Evolutionary conservation across 805 yeast genomes (phyloP).

Genomic region (Candida bentonensis): DNA sequence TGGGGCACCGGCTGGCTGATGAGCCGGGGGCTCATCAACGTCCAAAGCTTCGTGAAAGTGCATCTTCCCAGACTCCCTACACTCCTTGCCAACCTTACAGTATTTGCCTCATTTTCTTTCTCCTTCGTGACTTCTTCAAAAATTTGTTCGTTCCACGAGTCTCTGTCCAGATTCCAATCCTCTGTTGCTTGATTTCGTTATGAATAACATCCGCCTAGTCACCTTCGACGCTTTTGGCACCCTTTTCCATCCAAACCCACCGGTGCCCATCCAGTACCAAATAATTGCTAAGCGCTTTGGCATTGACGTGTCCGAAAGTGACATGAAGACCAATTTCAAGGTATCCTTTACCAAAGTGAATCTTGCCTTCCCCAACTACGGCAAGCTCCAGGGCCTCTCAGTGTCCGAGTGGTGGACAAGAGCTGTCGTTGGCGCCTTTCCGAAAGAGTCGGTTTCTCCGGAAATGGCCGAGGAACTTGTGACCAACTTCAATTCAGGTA

Average conservation of each 20-base stretch:
- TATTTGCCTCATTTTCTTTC: too few relatives aligned
- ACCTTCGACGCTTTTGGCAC: conserved; percentile 1
- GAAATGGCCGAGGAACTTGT: background rate
- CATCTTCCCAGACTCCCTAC: too few relatives aligned
- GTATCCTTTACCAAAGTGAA: background rate
- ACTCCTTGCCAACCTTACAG: too few relatives aligned
- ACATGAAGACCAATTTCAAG: background rate
- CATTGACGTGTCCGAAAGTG: background rate
- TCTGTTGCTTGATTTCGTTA: background rate
- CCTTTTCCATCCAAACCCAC: background rate
- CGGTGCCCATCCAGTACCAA: background rate
- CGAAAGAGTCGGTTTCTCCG: background rate
- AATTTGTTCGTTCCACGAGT: too few relatives aligned
- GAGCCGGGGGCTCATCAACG: background rate
- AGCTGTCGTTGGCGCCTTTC: background rate
- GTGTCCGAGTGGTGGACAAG: background rate
- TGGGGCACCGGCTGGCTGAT: background rate
- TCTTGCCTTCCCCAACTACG: background rate
- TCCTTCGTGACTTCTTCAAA: too few relatives aligned
- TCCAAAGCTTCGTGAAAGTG: background rate
- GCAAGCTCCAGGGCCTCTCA: background rate
- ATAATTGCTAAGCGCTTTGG: background rate
- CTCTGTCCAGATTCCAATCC: background rate
- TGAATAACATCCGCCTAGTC: background rate
- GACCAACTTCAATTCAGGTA: background rate